These are phyloP conservation scores for Helminthosporium solani DNA, from an alignment of 2,329 filamentous ascomycete species.

Conservation along the genomic window DNA sequence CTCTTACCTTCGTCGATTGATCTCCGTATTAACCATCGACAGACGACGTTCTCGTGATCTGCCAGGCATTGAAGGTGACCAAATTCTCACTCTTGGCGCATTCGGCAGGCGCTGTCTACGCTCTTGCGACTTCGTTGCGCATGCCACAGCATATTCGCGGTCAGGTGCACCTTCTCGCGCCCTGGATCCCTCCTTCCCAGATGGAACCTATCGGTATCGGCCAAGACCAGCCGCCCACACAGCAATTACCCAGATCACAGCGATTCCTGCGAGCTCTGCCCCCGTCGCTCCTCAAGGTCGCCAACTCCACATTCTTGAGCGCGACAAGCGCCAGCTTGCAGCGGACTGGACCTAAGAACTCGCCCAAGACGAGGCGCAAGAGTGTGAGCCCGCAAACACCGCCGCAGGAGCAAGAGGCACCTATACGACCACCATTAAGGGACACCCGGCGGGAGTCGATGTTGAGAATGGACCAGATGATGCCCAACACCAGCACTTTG, in stretches of 20 bases:
- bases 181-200: slow-evolving; percentile 87
- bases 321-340: slow-evolving; percentile 80
- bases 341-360: slow-evolving; percentile 55
- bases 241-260: slow-evolving; percentile 87
- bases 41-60: slow-evolving; percentile 90
- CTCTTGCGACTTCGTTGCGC: slow-evolving; percentile 86
- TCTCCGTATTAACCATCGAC: slow-evolving; percentile 45
- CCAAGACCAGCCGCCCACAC: slow-evolving; percentile 73
- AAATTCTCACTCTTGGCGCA: slow-evolving; percentile 97
- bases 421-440: slow-evolving; percentile 19
- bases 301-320: slow-evolving; percentile 93
- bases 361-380: slow-evolving; percentile 38
- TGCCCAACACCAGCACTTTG: slow-evolving; percentile 42
- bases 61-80: slow-evolving; percentile 84
- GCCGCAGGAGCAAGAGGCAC: slow-evolving; percentile 7
- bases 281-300: slow-evolving; percentile 86
- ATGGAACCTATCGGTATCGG: slow-evolving; percentile 57
- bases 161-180: slow-evolving; percentile 88
- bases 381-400: slow-evolving; percentile 21
- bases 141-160: slow-evolving; percentile 96
- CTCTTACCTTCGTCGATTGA: slow-evolving; percentile 11
- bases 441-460: slow-evolving; percentile 48
- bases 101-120: slow-evolving; percentile 97
- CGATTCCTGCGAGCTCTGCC: slow-evolving; percentile 86
- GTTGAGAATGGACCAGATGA: slow-evolving; percentile 52